phyloP scores from a whole-genome alignment of 371 early-diverging fungal genomes.

The Amoeboradix gromovi region DNA sequence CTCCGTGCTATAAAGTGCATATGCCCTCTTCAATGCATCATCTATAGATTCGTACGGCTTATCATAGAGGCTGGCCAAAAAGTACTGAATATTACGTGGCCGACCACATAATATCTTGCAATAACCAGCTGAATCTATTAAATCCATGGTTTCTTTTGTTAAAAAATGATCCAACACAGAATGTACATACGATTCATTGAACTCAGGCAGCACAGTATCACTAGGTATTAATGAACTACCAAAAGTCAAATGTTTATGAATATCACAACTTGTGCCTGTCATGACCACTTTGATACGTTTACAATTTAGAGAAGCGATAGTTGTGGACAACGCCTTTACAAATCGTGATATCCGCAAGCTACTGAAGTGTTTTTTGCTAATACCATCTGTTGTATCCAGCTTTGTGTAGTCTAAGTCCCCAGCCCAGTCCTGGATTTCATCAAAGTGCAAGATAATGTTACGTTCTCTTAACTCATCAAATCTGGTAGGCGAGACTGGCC shows the following conservation, averaged over 20 bases:
- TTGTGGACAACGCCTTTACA: not conserved
- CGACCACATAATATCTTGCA: not conserved
- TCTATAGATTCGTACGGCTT: not conserved
- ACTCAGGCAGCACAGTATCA: not conserved
- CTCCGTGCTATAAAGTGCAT: not conserved
- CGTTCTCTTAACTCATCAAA: not conserved
- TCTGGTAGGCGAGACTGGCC: not conserved
- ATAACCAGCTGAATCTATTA: not conserved
- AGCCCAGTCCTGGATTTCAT: not conserved
- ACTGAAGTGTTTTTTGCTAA: not conserved
- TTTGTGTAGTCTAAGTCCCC: not conserved
- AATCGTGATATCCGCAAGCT: not conserved
- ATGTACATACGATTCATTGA: not conserved
- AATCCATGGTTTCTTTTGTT: not conserved
- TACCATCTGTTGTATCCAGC: not conserved
- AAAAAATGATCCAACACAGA: not conserved
- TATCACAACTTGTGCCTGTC: not conserved
- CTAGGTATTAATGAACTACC: not conserved
- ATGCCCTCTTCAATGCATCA: not conserved
- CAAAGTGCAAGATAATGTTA: not conserved
- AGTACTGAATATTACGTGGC: not conserved
- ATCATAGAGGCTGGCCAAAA: not conserved
- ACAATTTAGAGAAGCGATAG: not conserved
- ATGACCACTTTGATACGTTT: not conserved
- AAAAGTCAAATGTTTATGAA: not conserved